These are phyloP conservation scores for Ascobolus immersus DNA, from an alignment of 495 filamentous ascomycete genomes.

Conservation along the genomic window DNA sequence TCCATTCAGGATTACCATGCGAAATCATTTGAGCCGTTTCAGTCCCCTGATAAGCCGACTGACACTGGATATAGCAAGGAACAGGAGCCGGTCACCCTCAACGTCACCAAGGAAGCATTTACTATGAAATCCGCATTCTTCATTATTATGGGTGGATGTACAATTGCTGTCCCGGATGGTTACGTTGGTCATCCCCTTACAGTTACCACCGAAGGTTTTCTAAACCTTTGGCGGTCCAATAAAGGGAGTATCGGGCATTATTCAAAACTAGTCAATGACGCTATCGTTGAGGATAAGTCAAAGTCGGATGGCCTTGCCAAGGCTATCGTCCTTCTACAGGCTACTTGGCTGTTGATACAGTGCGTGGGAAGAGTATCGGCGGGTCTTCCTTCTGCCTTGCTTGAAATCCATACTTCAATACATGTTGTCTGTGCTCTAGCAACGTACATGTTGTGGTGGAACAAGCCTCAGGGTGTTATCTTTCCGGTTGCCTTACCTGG, in stretches of 20 bases:
- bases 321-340: conserved; percentile 4
- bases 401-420: conserved; percentile 5
- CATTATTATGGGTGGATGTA: too few species aligned
- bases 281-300: neutral
- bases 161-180: too few species aligned
- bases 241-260: neutral
- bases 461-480: conserved; percentile 6
- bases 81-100: too few species aligned
- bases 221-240: neutral
- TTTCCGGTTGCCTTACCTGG: too few species aligned
- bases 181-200: too few species aligned
- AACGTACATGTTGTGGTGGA: conserved; percentile 6
- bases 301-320: conserved; percentile 4
- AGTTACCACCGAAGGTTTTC: neutral
- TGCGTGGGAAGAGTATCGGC: neutral
- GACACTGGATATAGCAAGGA: too few species aligned
- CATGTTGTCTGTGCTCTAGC: conserved; percentile 6
- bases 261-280: neutral
- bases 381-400: conserved; percentile 3
- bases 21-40: too few species aligned
- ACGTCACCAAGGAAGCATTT: too few species aligned
- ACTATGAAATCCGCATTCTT: too few species aligned
- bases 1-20: too few species aligned
- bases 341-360: conserved; percentile 3
- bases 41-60: too few species aligned